Evolutionary conservation across 768 basidiomycete genomes (phyloP), one percentile per base, ranked within the genome.

Genomic region (Pleurotus cornucopiae): DNA sequence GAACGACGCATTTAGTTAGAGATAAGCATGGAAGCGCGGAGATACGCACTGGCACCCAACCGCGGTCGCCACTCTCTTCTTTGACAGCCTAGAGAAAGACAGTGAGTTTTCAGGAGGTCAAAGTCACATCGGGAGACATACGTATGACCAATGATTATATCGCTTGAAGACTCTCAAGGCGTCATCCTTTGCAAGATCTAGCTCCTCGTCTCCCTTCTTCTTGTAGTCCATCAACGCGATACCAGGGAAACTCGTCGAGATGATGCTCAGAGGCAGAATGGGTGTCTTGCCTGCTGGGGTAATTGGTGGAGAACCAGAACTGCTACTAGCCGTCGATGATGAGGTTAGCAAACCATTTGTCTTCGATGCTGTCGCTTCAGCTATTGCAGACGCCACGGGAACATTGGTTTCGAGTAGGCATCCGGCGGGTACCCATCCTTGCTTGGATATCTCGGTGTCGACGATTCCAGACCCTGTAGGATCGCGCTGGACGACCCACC

Each of bases 401-500:
- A 93, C 86, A 49, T 86, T 89, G 5, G 92, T 93, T 70, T 99
- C 96, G 38, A 98, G 81, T 12, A 99, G 77, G 68, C 96, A 99
- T 34, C 96, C 96, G 4, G 96, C 95, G 40, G 96, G 96, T 2
- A 99, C 95, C 96, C 96, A 98, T 54, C 94, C 94, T 65, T 94
- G 93, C 67, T 89, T 89, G 43, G 79, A 76, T 23, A 85, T 77
- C 59, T 94, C 91, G 13, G 85, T 76, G 64, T 87, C 88, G 25
- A 92, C 85, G 18, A 85, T 69, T 7, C 94, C 92, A 2, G 86
- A 80, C 4, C 94, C 94, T 37, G 83, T 85, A 26, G 89, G 89
- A 69, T 99, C 97, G 34, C 91, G 86, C 67, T 98, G 95, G 3
- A 98, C 97, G 34, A 98, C 91, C 94, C 96, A 99, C 97, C 97